Evolutionary conservation across 2,329 filamentous ascomycete genomes (phyloP), one percentile per base, ranked within the genome.

Genomic region (Domatiomyces globalis): DNA sequence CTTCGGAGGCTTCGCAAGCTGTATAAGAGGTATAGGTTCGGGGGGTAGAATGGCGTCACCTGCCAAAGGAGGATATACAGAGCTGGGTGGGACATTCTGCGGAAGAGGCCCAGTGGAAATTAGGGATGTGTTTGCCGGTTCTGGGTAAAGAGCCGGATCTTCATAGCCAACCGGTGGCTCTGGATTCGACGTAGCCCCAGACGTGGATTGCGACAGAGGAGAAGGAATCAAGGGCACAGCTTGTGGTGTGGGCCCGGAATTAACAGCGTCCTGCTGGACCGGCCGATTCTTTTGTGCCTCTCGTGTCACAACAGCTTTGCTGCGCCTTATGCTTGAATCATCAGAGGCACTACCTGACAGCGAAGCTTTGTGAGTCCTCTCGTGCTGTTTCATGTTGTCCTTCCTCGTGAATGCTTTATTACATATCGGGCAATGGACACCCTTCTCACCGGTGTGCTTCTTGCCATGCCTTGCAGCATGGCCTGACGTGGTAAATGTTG

Each of bases 311-410:
- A 57, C 56, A 17, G 60, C 60, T 49, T 61, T 62, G 47, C 54
- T 58, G 36, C 53, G 54, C 25, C 55, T 52, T 10, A 22, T 42
- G 43, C 45, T 51, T 18, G 56, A 51, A 25, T 58, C 55, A 20
- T 58, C 58, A 15, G 53, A 54, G 10, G 27, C 57, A 43, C 49
- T 55, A 5, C 39, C 51, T 1, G 53, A 33, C 15, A 43, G 50
- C 5, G 48, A 51, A 18, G 52, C 52, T 47, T 75, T 73, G 62
- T 83, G 79, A 0, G 79, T 83, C 36, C 79, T 71, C 44, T 79
- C 78, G 59, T 83, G 79, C 63, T 83, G 79, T 65, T 83, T 81
- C 79, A 83, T 83, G 65, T 83, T 83, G 67, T 83, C 79, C 61
- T 83, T 83, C 56, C 79, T 76, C 10, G 79, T 82, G 62, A 83